phyloP scores from a whole-genome alignment of 441 rosid genomes.

The Theobroma grandiflorum region DNA sequence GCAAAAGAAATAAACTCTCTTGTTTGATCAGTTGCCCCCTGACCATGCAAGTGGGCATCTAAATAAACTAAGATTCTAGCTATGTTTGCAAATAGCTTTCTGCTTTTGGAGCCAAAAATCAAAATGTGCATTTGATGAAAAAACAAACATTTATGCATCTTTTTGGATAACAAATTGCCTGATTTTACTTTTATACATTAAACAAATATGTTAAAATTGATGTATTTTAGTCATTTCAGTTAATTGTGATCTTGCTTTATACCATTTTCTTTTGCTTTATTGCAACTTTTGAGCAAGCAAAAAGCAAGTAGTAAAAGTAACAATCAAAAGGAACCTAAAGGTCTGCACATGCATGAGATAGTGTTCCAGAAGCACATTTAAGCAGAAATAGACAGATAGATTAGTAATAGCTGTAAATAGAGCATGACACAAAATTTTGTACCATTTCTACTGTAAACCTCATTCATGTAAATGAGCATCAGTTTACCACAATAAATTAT shows the following conservation, averaged over 20 bases:
- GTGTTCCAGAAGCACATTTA: neutral
- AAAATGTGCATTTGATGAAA: neutral
- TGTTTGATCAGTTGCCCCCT: neutral
- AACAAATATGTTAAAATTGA: neutral
- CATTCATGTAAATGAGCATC: neutral
- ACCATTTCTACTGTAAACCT: neutral
- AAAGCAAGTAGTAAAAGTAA: neutral
- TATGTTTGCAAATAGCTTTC: neutral
- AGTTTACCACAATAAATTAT: neutral
- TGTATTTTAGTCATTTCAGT: neutral
- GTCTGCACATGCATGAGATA: neutral
- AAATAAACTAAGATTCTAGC: neutral
- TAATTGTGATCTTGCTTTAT: neutral
- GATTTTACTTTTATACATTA: neutral
- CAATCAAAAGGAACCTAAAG: slow-evolving; percentile 3
- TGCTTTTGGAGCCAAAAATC: neutral
- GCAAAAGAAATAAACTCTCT: neutral
- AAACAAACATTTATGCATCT: neutral
- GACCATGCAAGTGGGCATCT: neutral
- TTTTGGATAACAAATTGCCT: neutral
- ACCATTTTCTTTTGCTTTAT: neutral
- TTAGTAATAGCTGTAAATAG: neutral
- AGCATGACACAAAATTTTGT: slow-evolving; percentile 5
- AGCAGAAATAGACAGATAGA: neutral
- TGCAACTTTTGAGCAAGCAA: neutral